Base-by-base conservation (phyloP, 1,139 yeast genomes). In the Kazachstania sp. region DNA sequence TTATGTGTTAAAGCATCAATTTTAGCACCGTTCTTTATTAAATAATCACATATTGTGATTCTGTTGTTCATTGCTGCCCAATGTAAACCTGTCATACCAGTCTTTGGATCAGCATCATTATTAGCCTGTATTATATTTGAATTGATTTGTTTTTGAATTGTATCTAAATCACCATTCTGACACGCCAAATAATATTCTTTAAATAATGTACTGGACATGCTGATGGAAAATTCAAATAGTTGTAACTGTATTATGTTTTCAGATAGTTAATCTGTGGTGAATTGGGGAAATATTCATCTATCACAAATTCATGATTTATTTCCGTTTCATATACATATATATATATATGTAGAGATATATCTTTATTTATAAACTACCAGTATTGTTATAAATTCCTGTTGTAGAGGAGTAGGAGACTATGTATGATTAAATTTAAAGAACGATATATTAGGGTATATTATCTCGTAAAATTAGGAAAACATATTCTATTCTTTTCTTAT, bases 31-130 rank as follows among this genome's bases (percentile, higher is more conserved):
- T 75, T 71, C 36, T 74, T 75, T 15, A 83, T 64, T 50, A 90
- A 69, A 55, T 75, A 83, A 56, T 75, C 71, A 46, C 86, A 81
- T 3, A 84, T 69, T 3, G 77, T 61, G 31, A 86, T 65, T 37
- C 85, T 73, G 63, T 90, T 87, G 61, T 86, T 86, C 49, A 86
- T 83, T 35, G 95, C 80, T 0, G 96, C 95, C 96, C 96, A 87
- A 62, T 90, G 97, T 34, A 92, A 71, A 0, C 95, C 94, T 0
- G 92, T 77, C 4, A 86, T 77, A 5, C 80, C 81, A 52, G 85
- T 92, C n/a, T 28, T 31, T 51, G 84, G 90, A 30, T 40, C 38
- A n/a, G 63, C 57, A 45, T 73, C 74, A 12, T 58, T 44, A 7
- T 66, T 64, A 6, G 69, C 60, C 6, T 63, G 60, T 1, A 71